phyloP scores from a whole-genome alignment of 2,329 filamentous ascomycete genomes.

The Colletotrichum horii region DNA sequence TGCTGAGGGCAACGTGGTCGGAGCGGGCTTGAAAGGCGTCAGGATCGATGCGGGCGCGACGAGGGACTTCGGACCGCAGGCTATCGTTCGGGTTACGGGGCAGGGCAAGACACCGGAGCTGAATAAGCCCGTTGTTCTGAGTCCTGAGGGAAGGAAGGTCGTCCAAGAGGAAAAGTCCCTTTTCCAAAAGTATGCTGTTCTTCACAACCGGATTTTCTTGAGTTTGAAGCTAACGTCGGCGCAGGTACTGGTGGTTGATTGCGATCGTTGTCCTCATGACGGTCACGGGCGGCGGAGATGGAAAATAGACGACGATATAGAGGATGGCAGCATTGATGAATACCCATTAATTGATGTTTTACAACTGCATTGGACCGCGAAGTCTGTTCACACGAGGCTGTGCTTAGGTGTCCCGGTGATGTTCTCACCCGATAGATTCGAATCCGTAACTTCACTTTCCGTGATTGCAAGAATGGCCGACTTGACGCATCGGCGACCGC shows the following conservation, averaged over 20 bases:
- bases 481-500: not conserved
- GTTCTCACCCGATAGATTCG: not conserved
- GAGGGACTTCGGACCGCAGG: conserved; percentile 68
- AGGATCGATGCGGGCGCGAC: conserved; percentile 68
- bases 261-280: conserved; percentile 58
- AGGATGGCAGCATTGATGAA: conserved; percentile 19
- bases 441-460: not conserved
- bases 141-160: conserved; percentile 63
- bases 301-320: conserved; percentile 57
- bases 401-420: not conserved
- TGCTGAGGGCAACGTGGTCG: conserved; percentile 47
- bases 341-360: not conserved
- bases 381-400: not conserved
- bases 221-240: conserved; percentile 34
- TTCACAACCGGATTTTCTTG: not conserved
- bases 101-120: conserved; percentile 62
- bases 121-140: conserved; percentile 68
- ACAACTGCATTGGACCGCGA: not conserved
- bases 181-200: conserved; percentile 65
- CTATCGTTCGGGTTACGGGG: conserved; percentile 51
- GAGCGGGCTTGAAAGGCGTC: conserved; percentile 60
- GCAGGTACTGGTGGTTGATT: conserved; percentile 72
- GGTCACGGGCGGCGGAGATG: conserved; percentile 56
- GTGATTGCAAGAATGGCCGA: not conserved
- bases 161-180: conserved; percentile 67